Base-by-base conservation (phyloP, 129 eudicot species). In the Flaveria bidentis region DNA sequence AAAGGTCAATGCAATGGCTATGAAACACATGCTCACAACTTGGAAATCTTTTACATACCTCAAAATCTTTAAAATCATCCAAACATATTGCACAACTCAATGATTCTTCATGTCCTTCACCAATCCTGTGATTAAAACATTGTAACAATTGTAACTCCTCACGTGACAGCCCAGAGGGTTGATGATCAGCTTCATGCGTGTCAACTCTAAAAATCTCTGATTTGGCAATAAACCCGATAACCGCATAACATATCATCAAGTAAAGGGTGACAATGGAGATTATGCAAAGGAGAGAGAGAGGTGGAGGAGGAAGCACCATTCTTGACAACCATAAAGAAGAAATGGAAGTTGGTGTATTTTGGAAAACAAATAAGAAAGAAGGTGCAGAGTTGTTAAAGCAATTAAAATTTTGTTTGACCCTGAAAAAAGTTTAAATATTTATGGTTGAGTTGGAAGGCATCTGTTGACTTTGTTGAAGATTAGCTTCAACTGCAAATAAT, bases 41-140 rank as follows among this genome's bases (percentile, higher is more conserved):
- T 16, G 92, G 92, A 53, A 90, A 85, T 36, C 82, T 80, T 69
- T 90, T 84, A 80, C 96, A 87, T 25, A 87, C 73, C 69, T 90
- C 85, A n/a, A 69, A 52, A 5, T 80, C 79, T 66, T 77, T 58
- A 55, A 87, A 82, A 71, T 80, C 84, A 55, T 90, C 92, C 87
- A 90, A 86, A 71, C 96, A 90, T 28, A 90, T 87, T 0, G 88
- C 78, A 78, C 96, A 90, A 50, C 74, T 53, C 44, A 85, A 73
- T 1, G 39, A 46, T 23, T 44, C 71, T 62, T 41, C 67, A 15
- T 36, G 25, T 17, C 39, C 69, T 58, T 67, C 23, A 30, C 63
- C 23, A 65, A 49, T 39, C 63, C 39, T 67, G n/a, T 73, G 83
- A 47, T 74, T 81, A 36, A 84, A 84, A 78, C 84, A 71, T 12